Conservation (phyloP, 148 eudicot species). For the Fagopyrum tataricum region DNA sequence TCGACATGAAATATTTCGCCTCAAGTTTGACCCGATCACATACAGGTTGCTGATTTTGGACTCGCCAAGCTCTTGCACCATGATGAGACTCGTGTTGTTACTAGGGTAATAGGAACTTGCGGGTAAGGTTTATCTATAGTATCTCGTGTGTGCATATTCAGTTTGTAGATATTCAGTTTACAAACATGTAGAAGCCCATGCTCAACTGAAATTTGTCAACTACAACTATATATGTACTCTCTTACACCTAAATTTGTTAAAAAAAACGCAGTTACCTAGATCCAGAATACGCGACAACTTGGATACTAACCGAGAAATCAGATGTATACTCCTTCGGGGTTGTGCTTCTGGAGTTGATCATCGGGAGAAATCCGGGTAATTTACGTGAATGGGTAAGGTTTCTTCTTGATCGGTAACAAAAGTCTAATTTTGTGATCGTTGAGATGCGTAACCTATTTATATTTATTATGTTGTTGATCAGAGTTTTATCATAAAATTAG, state of each 20-base stretch:
- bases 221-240: background rate
- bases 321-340: slow-evolving; percentile 4
- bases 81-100: background rate
- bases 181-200: too few relatives aligned
- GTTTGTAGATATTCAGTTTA: too few relatives aligned
- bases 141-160: too few relatives aligned
- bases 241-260: background rate
- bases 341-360: slow-evolving; percentile 1
- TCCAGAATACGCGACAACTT: slow-evolving; percentile 1
- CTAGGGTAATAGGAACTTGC: background rate
- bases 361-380: background rate
- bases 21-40: background rate
- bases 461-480: too few relatives aligned
- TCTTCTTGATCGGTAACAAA: background rate
- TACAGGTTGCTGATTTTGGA: background rate
- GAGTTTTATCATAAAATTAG: too few relatives aligned
- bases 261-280: background rate
- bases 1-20: too few relatives aligned
- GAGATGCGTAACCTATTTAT: background rate
- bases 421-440: background rate
- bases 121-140: background rate
- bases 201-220: too few relatives aligned
- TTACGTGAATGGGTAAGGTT: background rate
- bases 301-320: background rate
- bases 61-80: background rate